phyloP scores from a whole-genome alignment of 805 yeast genomes.

The Deakozyma indianensis region DNA sequence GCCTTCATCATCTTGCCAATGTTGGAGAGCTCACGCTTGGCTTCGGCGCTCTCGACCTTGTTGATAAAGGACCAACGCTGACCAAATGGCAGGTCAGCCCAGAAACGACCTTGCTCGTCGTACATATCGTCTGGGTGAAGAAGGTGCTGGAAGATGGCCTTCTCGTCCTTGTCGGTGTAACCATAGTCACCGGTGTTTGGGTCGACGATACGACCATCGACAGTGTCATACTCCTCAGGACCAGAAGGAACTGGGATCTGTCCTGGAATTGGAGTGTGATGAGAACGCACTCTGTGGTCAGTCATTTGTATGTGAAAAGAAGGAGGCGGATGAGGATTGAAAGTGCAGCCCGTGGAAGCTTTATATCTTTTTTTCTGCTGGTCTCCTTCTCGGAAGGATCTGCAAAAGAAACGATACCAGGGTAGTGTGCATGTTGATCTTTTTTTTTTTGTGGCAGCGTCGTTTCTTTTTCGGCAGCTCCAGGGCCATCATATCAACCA shows the following conservation, averaged over 20 bases:
- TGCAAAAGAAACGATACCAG: too few relatives aligned
- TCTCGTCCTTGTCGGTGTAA: constrained; percentile 18
- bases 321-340: background rate
- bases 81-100: constrained; percentile 23
- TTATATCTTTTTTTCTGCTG: too few relatives aligned
- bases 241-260: constrained; percentile 24
- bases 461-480: too few relatives aligned
- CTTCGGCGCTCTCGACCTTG: constrained; percentile 16
- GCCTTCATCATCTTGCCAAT: constrained; percentile 15
- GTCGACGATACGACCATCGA: constrained; percentile 18
- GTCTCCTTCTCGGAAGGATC: too few relatives aligned
- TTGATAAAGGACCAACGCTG: constrained; percentile 17
- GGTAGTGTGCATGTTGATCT: too few relatives aligned
- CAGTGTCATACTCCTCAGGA: constrained; percentile 26
- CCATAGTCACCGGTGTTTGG: constrained; percentile 12
- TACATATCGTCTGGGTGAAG: constrained; percentile 22
- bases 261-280: constrained; percentile 22
- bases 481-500: too few relatives aligned
- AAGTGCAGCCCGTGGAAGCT: too few relatives aligned
- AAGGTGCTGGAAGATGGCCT: constrained; percentile 19
- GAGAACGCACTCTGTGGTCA: constrained; percentile 6
- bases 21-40: constrained; percentile 14
- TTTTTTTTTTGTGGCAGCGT: too few relatives aligned
- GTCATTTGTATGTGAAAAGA: background rate
- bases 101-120: constrained; percentile 21